Evolutionary conservation across 106 monocot genomes (phyloP).

Genomic region (Dendrobium chrysotoxum): DNA sequence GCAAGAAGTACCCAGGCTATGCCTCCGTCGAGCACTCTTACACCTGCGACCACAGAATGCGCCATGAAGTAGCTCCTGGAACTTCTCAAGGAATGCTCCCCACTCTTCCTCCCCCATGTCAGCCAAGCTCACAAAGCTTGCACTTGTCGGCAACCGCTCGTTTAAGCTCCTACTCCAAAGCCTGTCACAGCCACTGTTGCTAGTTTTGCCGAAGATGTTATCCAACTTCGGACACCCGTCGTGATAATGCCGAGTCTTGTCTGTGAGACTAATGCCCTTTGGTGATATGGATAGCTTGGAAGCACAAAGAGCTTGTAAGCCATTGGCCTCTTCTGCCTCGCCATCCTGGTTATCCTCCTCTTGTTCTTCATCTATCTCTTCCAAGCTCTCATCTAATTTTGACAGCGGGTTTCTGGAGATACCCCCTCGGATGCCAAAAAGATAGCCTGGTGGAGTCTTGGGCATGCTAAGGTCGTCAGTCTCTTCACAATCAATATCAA

Average conservation of each 20-base stretch:
- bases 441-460: conserved; percentile 9
- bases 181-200: conserved; percentile 5
- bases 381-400: conserved; percentile 56
- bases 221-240: too few relatives aligned
- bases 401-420: conserved; percentile 46
- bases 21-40: conserved; percentile 23
- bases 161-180: conserved; percentile 41
- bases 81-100: conserved; percentile 69
- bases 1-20: conserved; percentile 61
- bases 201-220: conserved; percentile 8
- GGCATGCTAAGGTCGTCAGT: conserved; percentile 5
- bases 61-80: conserved; percentile 46
- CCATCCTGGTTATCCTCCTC: conserved; percentile 21
- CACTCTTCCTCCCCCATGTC: conserved; percentile 83
- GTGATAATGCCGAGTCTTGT: conserved; percentile 17
- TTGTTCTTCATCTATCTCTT: background rate
- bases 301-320: conserved; percentile 7
- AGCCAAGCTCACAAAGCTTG: conserved; percentile 61
- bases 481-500: conserved; percentile 48
- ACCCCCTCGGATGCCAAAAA: conserved; percentile 22
- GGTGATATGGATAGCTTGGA: conserved; percentile 45
- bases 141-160: conserved; percentile 48
- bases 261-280: conserved; percentile 34
- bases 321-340: conserved; percentile 20
- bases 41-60: conserved; percentile 34